These are phyloP conservation scores for Stagonosporopsis tanaceti DNA, from an alignment of 2,329 filamentous ascomycete species.

Conservation along the genomic window DNA sequence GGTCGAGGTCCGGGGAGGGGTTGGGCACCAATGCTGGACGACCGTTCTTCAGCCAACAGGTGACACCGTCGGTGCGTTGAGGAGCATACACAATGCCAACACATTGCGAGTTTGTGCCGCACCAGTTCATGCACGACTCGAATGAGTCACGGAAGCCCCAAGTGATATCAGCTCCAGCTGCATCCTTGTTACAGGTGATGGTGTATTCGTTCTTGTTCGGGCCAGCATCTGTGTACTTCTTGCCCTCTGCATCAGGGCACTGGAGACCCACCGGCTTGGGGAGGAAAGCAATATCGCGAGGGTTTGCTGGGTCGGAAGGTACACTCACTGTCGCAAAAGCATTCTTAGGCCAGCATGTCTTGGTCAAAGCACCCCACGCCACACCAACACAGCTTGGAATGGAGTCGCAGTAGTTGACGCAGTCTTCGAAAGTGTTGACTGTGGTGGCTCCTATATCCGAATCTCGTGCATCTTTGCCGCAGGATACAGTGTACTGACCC, in stretches of 20 bases:
- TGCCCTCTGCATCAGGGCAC: conserved; percentile 5
- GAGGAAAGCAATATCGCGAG: not conserved
- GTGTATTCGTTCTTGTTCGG: conserved; percentile 9
- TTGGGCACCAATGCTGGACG: conserved; percentile 1
- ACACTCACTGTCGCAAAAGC: not conserved
- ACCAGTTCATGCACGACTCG: conserved; percentile 15
- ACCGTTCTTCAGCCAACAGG: conserved; percentile 13
- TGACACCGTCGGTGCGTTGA: conserved; percentile 1
- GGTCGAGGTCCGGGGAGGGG: conserved; percentile 3
- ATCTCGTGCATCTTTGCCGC: not conserved
- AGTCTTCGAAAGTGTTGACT: not conserved
- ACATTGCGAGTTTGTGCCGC: conserved; percentile 8
- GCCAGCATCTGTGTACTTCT: conserved; percentile 9
- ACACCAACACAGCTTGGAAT: not conserved
- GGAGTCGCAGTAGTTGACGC: not conserved
- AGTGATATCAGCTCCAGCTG: conserved; percentile 7
- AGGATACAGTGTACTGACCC: conserved; percentile 5
- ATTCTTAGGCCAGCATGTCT: not conserved
- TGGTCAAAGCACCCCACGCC: not conserved
- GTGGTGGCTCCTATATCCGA: not conserved
- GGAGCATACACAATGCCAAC: conserved; percentile 8
- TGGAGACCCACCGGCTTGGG: not conserved
- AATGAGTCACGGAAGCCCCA: conserved; percentile 2
- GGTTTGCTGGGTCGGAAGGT: not conserved
- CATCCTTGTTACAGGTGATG: conserved; percentile 9